These are phyloP conservation scores for Leucaena leucocephala DNA, from an alignment of 306 rosid genomes.

Conservation along the genomic window DNA sequence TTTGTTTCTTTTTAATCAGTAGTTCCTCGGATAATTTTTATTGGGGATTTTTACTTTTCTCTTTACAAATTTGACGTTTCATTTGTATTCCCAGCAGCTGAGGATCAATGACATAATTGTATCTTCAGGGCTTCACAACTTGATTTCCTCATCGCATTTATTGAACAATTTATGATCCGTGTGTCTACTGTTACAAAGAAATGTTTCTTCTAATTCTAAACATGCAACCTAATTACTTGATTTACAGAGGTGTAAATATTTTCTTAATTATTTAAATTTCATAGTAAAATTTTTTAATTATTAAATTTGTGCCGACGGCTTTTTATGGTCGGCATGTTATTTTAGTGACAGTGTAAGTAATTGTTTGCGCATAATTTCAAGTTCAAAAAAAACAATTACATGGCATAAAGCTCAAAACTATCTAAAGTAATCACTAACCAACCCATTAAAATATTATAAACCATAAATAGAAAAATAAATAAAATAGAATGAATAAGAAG, in stretches of 20 bases:
- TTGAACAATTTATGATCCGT: neutral
- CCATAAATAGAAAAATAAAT: neutral
- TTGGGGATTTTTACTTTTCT: conserved; percentile 15
- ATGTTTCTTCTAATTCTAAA: no score
- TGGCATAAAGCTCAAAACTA: neutral
- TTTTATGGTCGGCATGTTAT: no score
- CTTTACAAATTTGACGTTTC: conserved; percentile 38
- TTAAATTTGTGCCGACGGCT: neutral
- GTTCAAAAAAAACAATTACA: no score
- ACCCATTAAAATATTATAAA: neutral
- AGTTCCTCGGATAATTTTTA: conserved; percentile 5
- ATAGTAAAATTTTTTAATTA: neutral
- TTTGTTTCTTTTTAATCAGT: conserved; percentile 1
- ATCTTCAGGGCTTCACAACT: neutral
- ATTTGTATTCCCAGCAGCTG: conserved; percentile 26
- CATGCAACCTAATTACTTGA: no score
- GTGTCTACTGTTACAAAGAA: neutral
- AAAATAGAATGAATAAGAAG: neutral
- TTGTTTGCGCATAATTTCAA: neutral
- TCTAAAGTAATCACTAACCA: neutral
- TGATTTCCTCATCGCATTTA: neutral
- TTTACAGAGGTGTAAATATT: neutral
- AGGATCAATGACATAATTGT: conserved; percentile 28
- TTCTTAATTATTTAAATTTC: neutral
- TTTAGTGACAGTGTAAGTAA: no score